phyloP scores from a whole-genome alignment of 108 stramenopile species.

The Schizochytrium sp. region DNA sequence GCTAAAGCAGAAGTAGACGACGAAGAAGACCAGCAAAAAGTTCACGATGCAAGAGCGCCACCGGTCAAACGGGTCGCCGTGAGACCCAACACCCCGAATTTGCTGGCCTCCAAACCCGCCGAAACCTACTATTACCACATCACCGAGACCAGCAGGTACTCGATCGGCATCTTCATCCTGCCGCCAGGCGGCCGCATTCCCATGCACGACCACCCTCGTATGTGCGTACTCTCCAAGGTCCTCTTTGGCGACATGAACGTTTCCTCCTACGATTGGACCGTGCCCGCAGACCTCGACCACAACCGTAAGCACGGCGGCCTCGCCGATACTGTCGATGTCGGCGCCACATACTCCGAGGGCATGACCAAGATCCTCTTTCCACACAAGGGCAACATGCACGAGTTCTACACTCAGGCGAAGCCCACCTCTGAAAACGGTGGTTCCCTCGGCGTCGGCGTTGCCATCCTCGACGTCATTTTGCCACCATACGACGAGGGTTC shows the following conservation, averaged over 20 bases:
- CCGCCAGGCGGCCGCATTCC: slow-evolving; percentile 76
- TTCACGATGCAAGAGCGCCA: background rate
- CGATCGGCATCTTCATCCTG: slow-evolving; percentile 81
- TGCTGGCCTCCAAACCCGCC: background rate
- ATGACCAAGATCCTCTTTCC: slow-evolving; percentile 24
- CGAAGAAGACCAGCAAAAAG: no score
- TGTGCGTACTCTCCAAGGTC: slow-evolving; percentile 77
- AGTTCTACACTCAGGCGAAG: slow-evolving; percentile 56
- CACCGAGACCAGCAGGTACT: slow-evolving; percentile 62
- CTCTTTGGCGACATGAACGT: slow-evolving; percentile 74
- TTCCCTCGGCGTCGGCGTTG: slow-evolving; percentile 38
- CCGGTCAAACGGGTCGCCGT: background rate
- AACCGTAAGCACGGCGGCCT: background rate
- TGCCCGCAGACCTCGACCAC: slow-evolving; percentile 2
- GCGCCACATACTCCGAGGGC: slow-evolving; percentile 10
- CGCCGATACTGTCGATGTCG: background rate
- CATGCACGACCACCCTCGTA: slow-evolving; percentile 84
- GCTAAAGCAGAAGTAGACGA: background rate
- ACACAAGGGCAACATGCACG: slow-evolving; percentile 76
- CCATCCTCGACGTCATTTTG: slow-evolving; percentile 78
- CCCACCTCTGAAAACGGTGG: slow-evolving; percentile 55
- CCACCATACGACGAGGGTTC: slow-evolving; percentile 77
- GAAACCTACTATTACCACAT: slow-evolving; percentile 61
- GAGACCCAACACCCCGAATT: background rate
- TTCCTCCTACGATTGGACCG: slow-evolving; percentile 58